Percentiles rank a stretch among this genome's conserved stretches.
Conservation (phyloP, 2,329 filamentous ascomycete genomes). For the Aspergillus novoparasiticus region DNA sequence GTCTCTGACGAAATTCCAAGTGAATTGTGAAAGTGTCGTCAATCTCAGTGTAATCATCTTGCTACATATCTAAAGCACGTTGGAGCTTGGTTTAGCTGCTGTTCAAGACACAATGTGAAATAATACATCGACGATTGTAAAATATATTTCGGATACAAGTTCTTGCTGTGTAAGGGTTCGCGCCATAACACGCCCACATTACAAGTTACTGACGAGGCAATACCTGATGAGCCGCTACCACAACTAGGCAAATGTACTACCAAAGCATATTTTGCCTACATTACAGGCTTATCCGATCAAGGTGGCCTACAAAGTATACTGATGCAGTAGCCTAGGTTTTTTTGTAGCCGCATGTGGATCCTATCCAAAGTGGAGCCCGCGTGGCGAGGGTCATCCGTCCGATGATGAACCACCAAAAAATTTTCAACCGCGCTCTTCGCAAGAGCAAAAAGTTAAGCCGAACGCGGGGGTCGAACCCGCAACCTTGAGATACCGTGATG, state of each 20-base stretch:
- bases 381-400: background rate
- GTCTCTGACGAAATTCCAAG: background rate
- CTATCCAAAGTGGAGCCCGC: background rate
- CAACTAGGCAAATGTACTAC: background rate
- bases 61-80: background rate
- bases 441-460: constrained; percentile 31
- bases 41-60: background rate
- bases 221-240: background rate
- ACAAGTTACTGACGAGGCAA: background rate
- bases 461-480: constrained; percentile 49
- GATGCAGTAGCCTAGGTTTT: background rate
- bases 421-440: background rate
- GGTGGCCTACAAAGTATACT: background rate
- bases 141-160: background rate
- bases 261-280: background rate
- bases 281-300: background rate
- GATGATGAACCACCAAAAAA: constrained; percentile 4
- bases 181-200: background rate
- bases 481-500: constrained; percentile 34
- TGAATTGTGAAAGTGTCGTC: background rate
- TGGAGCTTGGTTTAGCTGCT: background rate
- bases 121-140: background rate
- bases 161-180: background rate
- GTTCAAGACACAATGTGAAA: background rate
- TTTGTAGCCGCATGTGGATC: background rate